Evolutionary conservation across 306 rosid species (phyloP).

Genomic region (Dalbergia oliveri): DNA sequence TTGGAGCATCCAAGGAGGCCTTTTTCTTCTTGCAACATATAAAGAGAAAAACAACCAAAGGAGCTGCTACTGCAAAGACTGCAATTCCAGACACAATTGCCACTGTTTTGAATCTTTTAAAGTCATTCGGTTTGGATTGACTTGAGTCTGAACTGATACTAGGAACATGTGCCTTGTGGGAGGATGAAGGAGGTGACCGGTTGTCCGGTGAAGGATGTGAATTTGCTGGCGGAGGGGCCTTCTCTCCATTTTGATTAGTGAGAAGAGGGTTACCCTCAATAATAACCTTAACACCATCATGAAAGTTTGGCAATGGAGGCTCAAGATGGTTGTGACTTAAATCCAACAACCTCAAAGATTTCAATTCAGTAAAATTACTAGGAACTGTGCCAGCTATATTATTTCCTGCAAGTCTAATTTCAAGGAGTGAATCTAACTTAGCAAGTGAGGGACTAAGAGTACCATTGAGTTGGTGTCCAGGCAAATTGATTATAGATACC

Average conservation of each 20-base stretch:
- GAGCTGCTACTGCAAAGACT: slow-evolving; percentile 38
- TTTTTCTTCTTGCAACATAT: slow-evolving; percentile 55
- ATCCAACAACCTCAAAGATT: slow-evolving; percentile 71
- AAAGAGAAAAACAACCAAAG: slow-evolving; percentile 51
- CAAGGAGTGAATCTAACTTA: slow-evolving; percentile 66
- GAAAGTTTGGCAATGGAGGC: slow-evolving; percentile 75
- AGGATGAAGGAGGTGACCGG: slow-evolving; percentile 44
- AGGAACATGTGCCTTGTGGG: slow-evolving; percentile 39
- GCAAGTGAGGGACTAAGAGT: slow-evolving; percentile 80
- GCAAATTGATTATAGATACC: slow-evolving; percentile 76
- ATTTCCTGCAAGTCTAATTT: slow-evolving; percentile 69
- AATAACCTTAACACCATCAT: slow-evolving; percentile 54
- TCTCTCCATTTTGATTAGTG: slow-evolving; percentile 46
- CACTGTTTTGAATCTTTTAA: slow-evolving; percentile 47
- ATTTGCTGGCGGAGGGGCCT: slow-evolving; percentile 48
- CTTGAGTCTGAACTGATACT: slow-evolving; percentile 41
- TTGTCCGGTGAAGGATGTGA: slow-evolving; percentile 45
- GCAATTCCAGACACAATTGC: slow-evolving; percentile 47
- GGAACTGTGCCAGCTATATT: slow-evolving; percentile 67
- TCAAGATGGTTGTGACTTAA: slow-evolving; percentile 66
- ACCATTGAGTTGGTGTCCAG: slow-evolving; percentile 63
- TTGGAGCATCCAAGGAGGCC: slow-evolving; percentile 49
- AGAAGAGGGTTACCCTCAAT: slow-evolving; percentile 66
- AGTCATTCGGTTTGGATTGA: slow-evolving; percentile 41
- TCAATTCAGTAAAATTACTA: slow-evolving; percentile 53